Percentiles rank a stretch among this genome's conserved stretches.
phyloP scores from a whole-genome alignment of 2,329 filamentous ascomycete genomes.

The Aaosphaeria pasadenensis region DNA sequence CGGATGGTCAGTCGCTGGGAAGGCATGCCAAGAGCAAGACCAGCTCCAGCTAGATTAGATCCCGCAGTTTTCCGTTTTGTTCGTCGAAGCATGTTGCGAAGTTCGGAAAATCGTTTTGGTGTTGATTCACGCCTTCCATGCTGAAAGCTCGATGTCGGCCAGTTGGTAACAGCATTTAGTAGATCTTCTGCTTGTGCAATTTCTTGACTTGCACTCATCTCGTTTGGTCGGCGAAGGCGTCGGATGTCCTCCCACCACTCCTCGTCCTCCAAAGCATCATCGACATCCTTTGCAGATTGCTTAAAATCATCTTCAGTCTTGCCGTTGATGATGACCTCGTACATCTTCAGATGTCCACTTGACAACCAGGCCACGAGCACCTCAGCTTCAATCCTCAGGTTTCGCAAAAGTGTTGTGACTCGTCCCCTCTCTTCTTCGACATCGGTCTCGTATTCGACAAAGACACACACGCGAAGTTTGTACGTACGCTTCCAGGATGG shows the following conservation, averaged over 20 bases:
- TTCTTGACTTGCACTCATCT: constrained; percentile 42
- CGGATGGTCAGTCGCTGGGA: constrained; percentile 68
- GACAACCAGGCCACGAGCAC: constrained; percentile 80
- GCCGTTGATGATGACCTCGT: constrained; percentile 75
- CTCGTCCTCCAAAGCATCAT: constrained; percentile 66
- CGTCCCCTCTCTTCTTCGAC: constrained; percentile 73
- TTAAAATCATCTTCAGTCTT: constrained; percentile 48
- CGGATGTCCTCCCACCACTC: constrained; percentile 82
- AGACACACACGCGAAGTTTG: constrained; percentile 73
- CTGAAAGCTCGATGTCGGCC: constrained; percentile 54
- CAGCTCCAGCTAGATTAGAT: constrained; percentile 50
- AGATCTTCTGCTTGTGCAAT: constrained; percentile 44
- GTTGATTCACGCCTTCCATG: constrained; percentile 45
- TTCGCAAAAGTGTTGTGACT: constrained; percentile 72
- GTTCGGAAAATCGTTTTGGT: constrained; percentile 53
- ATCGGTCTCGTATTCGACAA: constrained; percentile 85
- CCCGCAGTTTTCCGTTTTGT: constrained; percentile 53
- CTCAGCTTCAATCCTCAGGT: constrained; percentile 76
- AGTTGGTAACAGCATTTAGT: constrained; percentile 43
- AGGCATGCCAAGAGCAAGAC: constrained; percentile 69
- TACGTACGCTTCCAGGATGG: constrained; percentile 75
- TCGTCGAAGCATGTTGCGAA: constrained; percentile 61
- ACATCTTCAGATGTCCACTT: constrained; percentile 67
- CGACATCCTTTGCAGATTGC: constrained; percentile 59
- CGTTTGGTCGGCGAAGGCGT: constrained; percentile 38